These are phyloP conservation scores for Botrytis hyacinthi DNA, from an alignment of 2,329 filamentous ascomycete genomes.

Conservation along the genomic window DNA sequence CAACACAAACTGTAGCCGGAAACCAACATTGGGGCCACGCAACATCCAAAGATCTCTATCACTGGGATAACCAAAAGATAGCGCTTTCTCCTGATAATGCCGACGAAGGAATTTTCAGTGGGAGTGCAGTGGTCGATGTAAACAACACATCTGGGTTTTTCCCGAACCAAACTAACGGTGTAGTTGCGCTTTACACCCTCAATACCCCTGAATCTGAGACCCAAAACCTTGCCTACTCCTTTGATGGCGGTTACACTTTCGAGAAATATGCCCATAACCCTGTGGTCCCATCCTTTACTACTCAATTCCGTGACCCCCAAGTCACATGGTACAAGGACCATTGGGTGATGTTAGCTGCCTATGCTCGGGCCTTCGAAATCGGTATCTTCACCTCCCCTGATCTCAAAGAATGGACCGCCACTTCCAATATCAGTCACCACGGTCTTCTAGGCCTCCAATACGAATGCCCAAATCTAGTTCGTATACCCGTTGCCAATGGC, in stretches of 20 bases:
- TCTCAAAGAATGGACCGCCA: conserved; percentile 56
- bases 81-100: conserved; percentile 50
- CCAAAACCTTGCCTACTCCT: conserved; percentile 61
- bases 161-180: conserved; percentile 56
- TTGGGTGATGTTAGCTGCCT: conserved; percentile 60
- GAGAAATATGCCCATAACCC: conserved; percentile 59
- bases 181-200: conserved; percentile 58
- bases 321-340: conserved; percentile 56
- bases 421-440: conserved; percentile 58
- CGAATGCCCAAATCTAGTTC: conserved; percentile 62
- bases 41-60: conserved; percentile 59
- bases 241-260: conserved; percentile 61
- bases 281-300: conserved; percentile 49
- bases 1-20: conserved; percentile 48
- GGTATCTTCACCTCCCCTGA: conserved; percentile 61
- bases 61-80: conserved; percentile 64
- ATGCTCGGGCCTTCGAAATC: conserved; percentile 53
- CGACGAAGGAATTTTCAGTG: conserved; percentile 50
- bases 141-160: conserved; percentile 66
- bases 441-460: conserved; percentile 43
- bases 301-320: conserved; percentile 64
- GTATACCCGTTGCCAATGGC: conserved; percentile 47
- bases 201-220: conserved; percentile 45
- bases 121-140: conserved; percentile 50
- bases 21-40: conserved; percentile 68